Conservation (phyloP, 352 stramenopile genomes). For the Vaucheria bursata region DNA sequence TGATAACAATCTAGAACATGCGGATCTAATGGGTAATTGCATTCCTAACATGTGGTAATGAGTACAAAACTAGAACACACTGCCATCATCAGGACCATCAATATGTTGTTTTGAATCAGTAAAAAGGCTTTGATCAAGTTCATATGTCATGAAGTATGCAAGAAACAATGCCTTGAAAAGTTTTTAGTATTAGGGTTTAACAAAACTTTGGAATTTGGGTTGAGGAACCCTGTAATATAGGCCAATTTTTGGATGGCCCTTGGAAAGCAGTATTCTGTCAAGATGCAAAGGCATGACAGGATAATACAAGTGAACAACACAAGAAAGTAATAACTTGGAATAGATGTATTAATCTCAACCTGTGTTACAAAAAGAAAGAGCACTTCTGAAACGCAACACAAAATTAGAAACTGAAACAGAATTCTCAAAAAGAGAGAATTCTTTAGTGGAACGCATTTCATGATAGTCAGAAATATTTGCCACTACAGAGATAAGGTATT, state of each 20-base stretch:
- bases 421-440: constrained; percentile 84
- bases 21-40: no score
- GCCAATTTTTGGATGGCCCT: constrained; percentile 82
- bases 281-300: no score
- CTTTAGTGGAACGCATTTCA: not conserved
- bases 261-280: constrained; percentile 78
- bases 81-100: not conserved
- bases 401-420: no score
- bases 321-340: constrained; percentile 63
- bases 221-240: constrained; percentile 59
- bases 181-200: constrained; percentile 16
- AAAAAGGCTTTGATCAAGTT: no score
- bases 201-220: constrained; percentile 41
- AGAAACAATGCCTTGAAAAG: constrained; percentile 55
- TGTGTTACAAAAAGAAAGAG: constrained; percentile 74
- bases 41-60: no score
- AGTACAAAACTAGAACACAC: not conserved
- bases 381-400: constrained; percentile 86
- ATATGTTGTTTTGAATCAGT: no score
- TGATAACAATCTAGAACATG: no score
- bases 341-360: no score
- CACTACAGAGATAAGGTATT: no score
- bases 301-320: no score
- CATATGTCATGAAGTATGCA: no score
- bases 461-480: not conserved